Percentiles rank a stretch among this genome's conserved stretches.
These are phyloP conservation scores for Balamuthia mandrillaris DNA, from an alignment of 208 protist genomes.

Conservation along the genomic window DNA sequence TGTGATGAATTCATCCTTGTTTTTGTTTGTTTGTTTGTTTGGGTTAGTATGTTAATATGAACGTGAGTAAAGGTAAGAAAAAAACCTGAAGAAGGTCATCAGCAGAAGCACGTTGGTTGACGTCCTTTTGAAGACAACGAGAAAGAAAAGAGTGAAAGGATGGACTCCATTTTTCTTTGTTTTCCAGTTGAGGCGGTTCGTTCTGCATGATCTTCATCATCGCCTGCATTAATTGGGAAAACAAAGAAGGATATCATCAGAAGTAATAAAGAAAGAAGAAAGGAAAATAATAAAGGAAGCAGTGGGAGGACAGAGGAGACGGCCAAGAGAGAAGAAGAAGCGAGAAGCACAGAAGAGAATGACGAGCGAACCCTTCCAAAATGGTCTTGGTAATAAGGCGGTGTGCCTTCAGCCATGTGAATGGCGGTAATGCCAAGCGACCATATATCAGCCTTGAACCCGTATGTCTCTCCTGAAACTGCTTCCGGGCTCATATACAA, in stretches of 20 bases:
- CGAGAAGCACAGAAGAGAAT: not conserved
- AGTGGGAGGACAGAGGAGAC: too few species aligned
- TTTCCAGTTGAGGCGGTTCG: slow-evolving; percentile 43
- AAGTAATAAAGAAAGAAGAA: too few species aligned
- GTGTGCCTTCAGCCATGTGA: slow-evolving; percentile 20
- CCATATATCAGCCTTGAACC: slow-evolving; percentile 27
- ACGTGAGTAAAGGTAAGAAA: too few species aligned
- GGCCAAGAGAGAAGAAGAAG: not conserved
- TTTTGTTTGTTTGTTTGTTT: too few species aligned
- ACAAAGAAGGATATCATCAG: too few species aligned
- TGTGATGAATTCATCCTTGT: too few species aligned
- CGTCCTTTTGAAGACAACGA: slow-evolving; percentile 69
- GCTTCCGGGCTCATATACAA: slow-evolving; percentile 31
- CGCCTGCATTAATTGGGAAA: slow-evolving; percentile 51
- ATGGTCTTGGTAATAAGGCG: slow-evolving; percentile 13
- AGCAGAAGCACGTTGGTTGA: slow-evolving; percentile 62
- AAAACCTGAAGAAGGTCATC: too few species aligned
- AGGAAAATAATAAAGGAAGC: not conserved
- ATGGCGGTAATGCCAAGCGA: slow-evolving; percentile 53
- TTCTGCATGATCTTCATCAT: slow-evolving; percentile 68
- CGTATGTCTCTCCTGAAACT: not conserved
- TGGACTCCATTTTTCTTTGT: slow-evolving; percentile 60
- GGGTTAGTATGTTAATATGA: too few species aligned
- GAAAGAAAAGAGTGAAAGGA: slow-evolving; percentile 77
- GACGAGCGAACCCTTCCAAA: slow-evolving; percentile 34